phyloP scores from a whole-genome alignment of 140 eudicot species.

The Senecio squalidus region DNA sequence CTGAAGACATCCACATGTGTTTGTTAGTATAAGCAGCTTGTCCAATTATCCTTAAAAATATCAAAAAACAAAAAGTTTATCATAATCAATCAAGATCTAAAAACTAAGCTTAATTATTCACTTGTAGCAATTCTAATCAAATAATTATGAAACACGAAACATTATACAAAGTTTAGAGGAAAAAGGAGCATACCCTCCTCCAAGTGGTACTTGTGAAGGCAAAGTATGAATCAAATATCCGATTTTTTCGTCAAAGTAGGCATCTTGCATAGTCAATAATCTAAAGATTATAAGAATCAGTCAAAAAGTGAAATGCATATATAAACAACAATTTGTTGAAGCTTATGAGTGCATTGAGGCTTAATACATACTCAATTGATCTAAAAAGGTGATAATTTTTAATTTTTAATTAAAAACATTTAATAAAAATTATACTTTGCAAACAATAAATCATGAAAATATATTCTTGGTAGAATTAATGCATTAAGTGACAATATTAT shows the following conservation, averaged over 20 bases:
- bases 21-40: slow-evolving; percentile 64
- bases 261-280: slow-evolving; percentile 67
- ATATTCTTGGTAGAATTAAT: slow-evolving; percentile 16
- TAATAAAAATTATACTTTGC: background rate
- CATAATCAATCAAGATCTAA: slow-evolving; percentile 11
- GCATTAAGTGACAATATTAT: slow-evolving; percentile 18
- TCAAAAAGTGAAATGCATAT: background rate
- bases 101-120: background rate
- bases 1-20: slow-evolving; percentile 66
- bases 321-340: slow-evolving; percentile 2
- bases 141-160: background rate
- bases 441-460: slow-evolving; percentile 6
- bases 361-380: slow-evolving; percentile 18
- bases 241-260: slow-evolving; percentile 58
- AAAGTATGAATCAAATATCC: slow-evolving; percentile 42
- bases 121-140: background rate
- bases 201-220: slow-evolving; percentile 74
- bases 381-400: slow-evolving; percentile 9
- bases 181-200: slow-evolving; percentile 81
- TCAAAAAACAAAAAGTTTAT: background rate
- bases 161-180: slow-evolving; percentile 11
- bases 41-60: slow-evolving; percentile 54
- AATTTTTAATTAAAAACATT: slow-evolving; percentile 3
- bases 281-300: slow-evolving; percentile 29
- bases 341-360: slow-evolving; percentile 15